A percentile compares a stretch with the other conserved stretches of the same genome.
phyloP scores from a whole-genome alignment of 768 basidiomycete genomes.

The Cyclocybe aegerita region DNA sequence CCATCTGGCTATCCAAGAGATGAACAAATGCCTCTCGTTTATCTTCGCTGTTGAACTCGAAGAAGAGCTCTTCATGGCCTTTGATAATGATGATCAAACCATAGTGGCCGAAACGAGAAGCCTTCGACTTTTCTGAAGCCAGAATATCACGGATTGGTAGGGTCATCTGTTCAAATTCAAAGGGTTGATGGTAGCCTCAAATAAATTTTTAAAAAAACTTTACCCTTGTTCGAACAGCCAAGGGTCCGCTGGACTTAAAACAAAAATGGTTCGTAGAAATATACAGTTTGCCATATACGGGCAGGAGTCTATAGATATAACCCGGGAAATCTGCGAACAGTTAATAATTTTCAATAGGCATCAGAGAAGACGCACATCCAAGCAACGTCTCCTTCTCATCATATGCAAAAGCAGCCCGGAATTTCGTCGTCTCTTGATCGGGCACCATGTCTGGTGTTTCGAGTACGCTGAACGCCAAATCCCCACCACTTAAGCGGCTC shows the following conservation, averaged over 20 bases:
- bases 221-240: constrained; percentile 82
- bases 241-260: constrained; percentile 85
- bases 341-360: constrained; percentile 3
- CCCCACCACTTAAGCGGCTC: constrained; percentile 43
- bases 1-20: constrained; percentile 79
- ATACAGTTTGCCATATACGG: constrained; percentile 84
- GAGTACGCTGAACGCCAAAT: constrained; percentile 79
- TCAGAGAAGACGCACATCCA: constrained; percentile 65
- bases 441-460: constrained; percentile 66
- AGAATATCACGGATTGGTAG: constrained; percentile 89
- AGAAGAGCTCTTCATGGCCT: constrained; percentile 97
- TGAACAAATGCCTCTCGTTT: constrained; percentile 76
- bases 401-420: constrained; percentile 79
- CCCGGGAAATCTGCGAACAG: constrained; percentile 76
- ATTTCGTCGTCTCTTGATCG: constrained; percentile 70
- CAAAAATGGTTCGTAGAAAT: constrained; percentile 93
- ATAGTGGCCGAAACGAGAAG: constrained; percentile 86
- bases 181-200: not conserved
- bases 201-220: constrained; percentile 22
- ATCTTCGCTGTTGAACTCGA: constrained; percentile 85
- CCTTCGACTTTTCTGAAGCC: constrained; percentile 79
- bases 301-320: constrained; percentile 87
- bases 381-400: constrained; percentile 85
- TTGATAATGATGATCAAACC: constrained; percentile 90
- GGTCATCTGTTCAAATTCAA: constrained; percentile 69